These are phyloP conservation scores for Ophiostoma ulmi DNA, from an alignment of 2,329 filamentous ascomycete genomes.

Conservation along the genomic window DNA sequence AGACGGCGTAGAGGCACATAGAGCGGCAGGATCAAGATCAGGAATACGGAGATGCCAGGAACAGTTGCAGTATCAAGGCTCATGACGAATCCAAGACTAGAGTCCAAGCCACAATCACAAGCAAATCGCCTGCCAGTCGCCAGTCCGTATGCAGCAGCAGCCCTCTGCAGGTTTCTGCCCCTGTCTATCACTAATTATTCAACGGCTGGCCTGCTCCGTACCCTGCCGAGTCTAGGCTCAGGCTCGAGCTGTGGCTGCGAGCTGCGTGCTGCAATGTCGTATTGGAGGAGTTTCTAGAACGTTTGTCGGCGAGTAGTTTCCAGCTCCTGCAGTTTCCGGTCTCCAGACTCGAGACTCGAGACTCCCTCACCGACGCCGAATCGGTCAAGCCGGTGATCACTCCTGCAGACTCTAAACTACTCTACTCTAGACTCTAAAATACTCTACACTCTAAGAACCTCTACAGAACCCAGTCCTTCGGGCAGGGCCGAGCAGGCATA, in stretches of 20 bases:
- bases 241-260: background rate
- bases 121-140: background rate
- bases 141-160: too few relatives aligned
- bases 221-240: background rate
- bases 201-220: too few relatives aligned
- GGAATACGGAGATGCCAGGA: background rate
- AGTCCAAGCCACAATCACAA: background rate
- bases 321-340: background rate
- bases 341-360: background rate
- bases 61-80: background rate
- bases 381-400: conserved; percentile 3
- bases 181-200: too few relatives aligned
- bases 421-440: background rate
- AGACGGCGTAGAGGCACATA: background rate
- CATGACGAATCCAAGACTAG: background rate
- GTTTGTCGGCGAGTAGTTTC: background rate
- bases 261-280: too few relatives aligned
- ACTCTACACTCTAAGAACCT: background rate
- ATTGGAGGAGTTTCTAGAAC: too few relatives aligned
- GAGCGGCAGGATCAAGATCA: background rate
- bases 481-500: background rate
- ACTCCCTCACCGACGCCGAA: background rate
- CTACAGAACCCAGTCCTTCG: background rate
- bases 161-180: too few relatives aligned
- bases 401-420: background rate